Evolutionary conservation across 805 yeast genomes (phyloP).

Genomic region (Wickerhamomyces bisporus): DNA sequence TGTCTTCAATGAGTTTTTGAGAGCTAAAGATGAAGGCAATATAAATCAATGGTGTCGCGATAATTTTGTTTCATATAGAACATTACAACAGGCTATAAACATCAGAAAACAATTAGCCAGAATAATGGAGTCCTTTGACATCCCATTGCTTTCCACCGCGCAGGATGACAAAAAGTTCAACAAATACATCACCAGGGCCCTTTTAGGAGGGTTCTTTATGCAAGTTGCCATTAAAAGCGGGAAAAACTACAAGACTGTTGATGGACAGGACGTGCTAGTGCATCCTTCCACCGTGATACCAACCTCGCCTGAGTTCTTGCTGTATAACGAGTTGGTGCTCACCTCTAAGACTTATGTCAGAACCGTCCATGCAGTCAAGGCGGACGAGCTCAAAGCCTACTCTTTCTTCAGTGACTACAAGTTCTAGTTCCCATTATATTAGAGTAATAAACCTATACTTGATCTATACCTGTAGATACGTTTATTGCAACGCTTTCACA

Average conservation of each 20-base stretch:
- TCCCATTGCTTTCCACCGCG: conserved; percentile 67
- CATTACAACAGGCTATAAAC: conserved; percentile 79
- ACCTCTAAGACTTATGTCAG: conserved; percentile 92
- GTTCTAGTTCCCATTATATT: too few species aligned
- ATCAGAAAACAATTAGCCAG: conserved; percentile 81
- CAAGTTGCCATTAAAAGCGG: conserved; percentile 94
- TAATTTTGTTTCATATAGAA: conserved; percentile 77
- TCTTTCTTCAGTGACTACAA: conserved; percentile 26
- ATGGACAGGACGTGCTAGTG: conserved; percentile 89
- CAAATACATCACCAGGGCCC: conserved; percentile 77
- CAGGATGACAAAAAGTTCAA: conserved; percentile 63
- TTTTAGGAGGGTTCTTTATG: conserved; percentile 94
- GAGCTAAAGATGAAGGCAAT: conserved; percentile 69
- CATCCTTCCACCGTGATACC: conserved; percentile 92
- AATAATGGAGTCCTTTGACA: conserved; percentile 75
- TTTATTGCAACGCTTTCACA: too few species aligned
- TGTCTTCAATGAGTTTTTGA: conserved; percentile 78
- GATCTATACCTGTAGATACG: too few species aligned
- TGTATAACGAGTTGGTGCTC: conserved; percentile 91
- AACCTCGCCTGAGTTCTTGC: conserved; percentile 88
- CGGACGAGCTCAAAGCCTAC: conserved; percentile 55
- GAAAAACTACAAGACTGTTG: conserved; percentile 86
- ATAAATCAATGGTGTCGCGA: conserved; percentile 86
- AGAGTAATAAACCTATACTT: too few species aligned
- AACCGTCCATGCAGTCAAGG: conserved; percentile 85